These are phyloP conservation scores for Didymella lethalis DNA, from an alignment of 2,329 filamentous ascomycete genomes.

Conservation along the genomic window DNA sequence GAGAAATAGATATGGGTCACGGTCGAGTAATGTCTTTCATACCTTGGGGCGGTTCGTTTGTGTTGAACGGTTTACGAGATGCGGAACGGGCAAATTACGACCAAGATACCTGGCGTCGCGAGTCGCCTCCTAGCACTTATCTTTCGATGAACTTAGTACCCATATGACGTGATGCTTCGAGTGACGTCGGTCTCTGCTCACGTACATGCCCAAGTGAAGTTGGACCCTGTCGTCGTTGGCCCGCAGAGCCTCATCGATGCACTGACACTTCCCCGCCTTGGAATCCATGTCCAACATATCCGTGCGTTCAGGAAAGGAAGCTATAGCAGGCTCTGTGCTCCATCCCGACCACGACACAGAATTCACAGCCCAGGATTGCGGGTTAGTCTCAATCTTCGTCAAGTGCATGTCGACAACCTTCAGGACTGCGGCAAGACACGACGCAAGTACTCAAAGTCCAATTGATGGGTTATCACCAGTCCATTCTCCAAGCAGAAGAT, in stretches of 20 bases:
- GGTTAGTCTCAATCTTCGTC: no score
- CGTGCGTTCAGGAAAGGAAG: neutral
- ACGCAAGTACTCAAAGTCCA: no score
- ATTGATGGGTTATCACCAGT: no score
- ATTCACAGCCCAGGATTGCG: neutral
- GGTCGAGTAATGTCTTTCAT: slow-evolving; percentile 27
- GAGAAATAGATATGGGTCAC: slow-evolving; percentile 16
- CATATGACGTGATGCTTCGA: neutral
- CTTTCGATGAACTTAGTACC: slow-evolving; percentile 5
- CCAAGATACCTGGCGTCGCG: slow-evolving; percentile 50
- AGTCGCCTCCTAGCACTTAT: slow-evolving; percentile 36
- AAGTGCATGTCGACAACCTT: no score
- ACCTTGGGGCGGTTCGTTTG: slow-evolving; percentile 26
- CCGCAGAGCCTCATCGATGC: neutral
- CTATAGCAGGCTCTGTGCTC: neutral
- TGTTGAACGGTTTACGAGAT: slow-evolving; percentile 30
- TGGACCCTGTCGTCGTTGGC: neutral
- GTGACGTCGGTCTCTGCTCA: neutral
- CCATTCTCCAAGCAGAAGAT: no score
- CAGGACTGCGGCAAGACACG: no score
- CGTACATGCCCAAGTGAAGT: neutral
- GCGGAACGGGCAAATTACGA: slow-evolving; percentile 38
- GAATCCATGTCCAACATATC: neutral
- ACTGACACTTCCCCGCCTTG: neutral
- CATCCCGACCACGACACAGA: neutral